These are phyloP conservation scores for Pythium aristosporum DNA, from an alignment of 352 stramenopile genomes.

Conservation along the genomic window DNA sequence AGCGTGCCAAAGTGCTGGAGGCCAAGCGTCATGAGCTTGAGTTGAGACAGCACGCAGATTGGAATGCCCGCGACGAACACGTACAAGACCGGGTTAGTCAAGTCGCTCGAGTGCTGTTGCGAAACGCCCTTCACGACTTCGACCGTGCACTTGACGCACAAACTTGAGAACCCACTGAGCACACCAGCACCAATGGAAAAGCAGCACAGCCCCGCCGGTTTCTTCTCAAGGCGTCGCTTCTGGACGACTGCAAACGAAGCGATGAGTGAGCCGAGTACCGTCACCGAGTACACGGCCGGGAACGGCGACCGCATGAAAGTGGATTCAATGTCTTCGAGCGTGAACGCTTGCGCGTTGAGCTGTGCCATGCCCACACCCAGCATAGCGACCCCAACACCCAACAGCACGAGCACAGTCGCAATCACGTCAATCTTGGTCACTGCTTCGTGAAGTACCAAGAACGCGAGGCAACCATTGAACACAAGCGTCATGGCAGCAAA, in stretches of 20 bases:
- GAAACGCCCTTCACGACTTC: conserved; percentile 33
- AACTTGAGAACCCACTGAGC: conserved; percentile 39
- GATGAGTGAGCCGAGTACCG: conserved; percentile 20
- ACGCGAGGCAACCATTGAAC: conserved; percentile 36
- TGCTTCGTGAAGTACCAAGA: conserved; percentile 31
- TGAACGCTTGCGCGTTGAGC: conserved; percentile 22
- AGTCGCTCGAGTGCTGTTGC: conserved; percentile 25
- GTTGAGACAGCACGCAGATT: conserved; percentile 32
- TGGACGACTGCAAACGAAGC: conserved; percentile 19
- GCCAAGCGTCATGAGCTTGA: conserved; percentile 37
- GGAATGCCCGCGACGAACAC: conserved; percentile 30
- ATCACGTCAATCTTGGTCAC: conserved; percentile 36
- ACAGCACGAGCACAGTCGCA: conserved; percentile 32
- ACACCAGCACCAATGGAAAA: conserved; percentile 35
- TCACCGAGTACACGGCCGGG: conserved; percentile 29
- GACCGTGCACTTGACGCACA: conserved; percentile 38
- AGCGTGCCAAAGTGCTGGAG: conserved; percentile 40
- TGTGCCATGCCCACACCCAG: conserved; percentile 31
- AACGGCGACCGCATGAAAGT: conserved; percentile 31
- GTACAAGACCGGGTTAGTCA: conserved; percentile 27
- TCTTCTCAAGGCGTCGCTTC: conserved; percentile 13
- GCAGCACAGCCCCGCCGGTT: conserved; percentile 25
- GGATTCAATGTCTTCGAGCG: conserved; percentile 24
- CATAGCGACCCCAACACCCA: conserved; percentile 34
- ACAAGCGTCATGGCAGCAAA: conserved; percentile 44